Evolutionary conservation across 768 basidiomycete genomes (phyloP).

Genomic region (Pseudohyphozyma bogoriensis): DNA sequence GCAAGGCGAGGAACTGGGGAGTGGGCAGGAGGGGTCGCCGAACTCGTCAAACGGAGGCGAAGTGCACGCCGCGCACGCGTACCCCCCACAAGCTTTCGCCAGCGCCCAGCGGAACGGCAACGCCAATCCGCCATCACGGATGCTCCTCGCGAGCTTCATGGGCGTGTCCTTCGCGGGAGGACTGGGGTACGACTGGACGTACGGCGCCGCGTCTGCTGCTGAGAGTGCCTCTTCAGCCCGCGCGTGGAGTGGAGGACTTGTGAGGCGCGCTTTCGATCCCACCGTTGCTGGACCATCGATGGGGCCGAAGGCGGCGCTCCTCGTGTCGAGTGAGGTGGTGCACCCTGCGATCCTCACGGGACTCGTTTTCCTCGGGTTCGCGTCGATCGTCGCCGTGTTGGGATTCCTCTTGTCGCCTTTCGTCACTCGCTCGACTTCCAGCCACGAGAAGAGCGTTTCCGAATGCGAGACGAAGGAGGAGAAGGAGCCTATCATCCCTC

Average conservation of each 20-base stretch:
- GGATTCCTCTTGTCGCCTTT: conserved; percentile 16
- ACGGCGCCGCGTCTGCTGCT: conserved; percentile 16
- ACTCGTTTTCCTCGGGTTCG: conserved; percentile 24
- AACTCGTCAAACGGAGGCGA: not conserved
- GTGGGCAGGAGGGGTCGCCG: conserved; percentile 43
- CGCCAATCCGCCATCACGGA: conserved; percentile 21
- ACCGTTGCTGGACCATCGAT: not conserved
- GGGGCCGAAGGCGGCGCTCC: not conserved
- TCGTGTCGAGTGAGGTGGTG: conserved; percentile 4
- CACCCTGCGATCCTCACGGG: conserved; percentile 27
- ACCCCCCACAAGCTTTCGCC: not conserved
- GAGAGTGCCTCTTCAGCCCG: not conserved
- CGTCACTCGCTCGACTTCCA: not conserved
- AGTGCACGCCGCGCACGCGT: not conserved
- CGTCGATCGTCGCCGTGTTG: conserved; percentile 8
- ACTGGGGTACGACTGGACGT: conserved; percentile 17
- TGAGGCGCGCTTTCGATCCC: conserved; percentile 7
- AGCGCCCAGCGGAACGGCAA: not conserved
- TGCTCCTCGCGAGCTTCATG: conserved; percentile 29
- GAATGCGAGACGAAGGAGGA: not conserved
- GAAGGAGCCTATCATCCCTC: not conserved
- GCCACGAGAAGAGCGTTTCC: not conserved
- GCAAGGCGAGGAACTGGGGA: conserved; percentile 39
- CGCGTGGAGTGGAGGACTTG: conserved; percentile 21
- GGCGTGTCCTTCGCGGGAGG: conserved; percentile 31